Percentiles rank a stretch among this genome's conserved stretches.
phyloP scores from a whole-genome alignment of 1,139 yeast genomes.

The Yarrowia galli region DNA sequence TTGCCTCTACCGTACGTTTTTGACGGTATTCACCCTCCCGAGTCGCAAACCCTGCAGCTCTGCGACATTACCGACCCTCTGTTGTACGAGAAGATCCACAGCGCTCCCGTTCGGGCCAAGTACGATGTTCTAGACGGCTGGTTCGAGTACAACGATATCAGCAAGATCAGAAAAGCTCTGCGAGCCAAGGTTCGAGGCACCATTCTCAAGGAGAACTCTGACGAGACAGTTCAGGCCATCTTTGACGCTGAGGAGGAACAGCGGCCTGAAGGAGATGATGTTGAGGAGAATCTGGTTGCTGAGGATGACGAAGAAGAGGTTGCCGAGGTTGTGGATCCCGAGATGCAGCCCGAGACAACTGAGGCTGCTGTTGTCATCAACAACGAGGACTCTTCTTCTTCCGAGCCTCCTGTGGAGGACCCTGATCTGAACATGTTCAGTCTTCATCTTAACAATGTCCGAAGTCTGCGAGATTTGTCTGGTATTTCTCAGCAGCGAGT shows the following conservation, averaged over 20 bases:
- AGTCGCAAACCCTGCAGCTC: slow-evolving; percentile 76
- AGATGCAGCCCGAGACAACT: slow-evolving; percentile 11
- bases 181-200: slow-evolving; percentile 72
- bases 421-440: slow-evolving; percentile 32
- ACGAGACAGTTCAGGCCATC: slow-evolving; percentile 56
- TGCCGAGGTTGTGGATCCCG: slow-evolving; percentile 15
- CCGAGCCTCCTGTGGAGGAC: slow-evolving; percentile 12
- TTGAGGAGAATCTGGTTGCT: slow-evolving; percentile 25
- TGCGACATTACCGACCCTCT: slow-evolving; percentile 79
- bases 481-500: slow-evolving; percentile 34
- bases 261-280: slow-evolving; percentile 52
- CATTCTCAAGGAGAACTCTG: slow-evolving; percentile 52
- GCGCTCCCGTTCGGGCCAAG: slow-evolving; percentile 49
- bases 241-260: slow-evolving; percentile 67
- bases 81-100: slow-evolving; percentile 58
- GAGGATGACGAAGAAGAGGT: slow-evolving; percentile 30
- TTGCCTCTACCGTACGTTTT: slow-evolving; percentile 59
- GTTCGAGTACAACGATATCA: slow-evolving; percentile 69
- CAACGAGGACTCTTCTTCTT: neutral
- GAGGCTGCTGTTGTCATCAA: slow-evolving; percentile 12
- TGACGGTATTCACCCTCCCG: slow-evolving; percentile 74
- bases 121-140: slow-evolving; percentile 68
- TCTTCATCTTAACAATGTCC: slow-evolving; percentile 30
- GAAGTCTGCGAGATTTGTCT: slow-evolving; percentile 22
- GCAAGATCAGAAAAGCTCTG: slow-evolving; percentile 69